Evolutionary conservation across 2,329 filamentous ascomycete genomes (phyloP), one percentile per base, ranked within the genome.

Genomic region (Cordyceps javanica): DNA sequence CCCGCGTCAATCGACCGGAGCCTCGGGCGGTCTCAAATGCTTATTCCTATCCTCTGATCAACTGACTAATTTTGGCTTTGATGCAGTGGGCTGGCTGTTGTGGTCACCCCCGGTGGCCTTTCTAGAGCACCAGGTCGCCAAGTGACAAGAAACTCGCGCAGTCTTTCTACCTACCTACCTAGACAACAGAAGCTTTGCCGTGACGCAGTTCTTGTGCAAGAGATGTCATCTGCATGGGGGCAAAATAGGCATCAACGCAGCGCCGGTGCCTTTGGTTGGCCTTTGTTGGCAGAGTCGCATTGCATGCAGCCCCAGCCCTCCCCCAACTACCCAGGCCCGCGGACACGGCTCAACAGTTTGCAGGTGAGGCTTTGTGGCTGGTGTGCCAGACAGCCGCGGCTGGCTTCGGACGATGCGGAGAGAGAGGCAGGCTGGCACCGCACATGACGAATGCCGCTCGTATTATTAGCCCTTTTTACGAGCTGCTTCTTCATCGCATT

Each of bases 401-500:
- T 53, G 48, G 21, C 32, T 38, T 38, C 28, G 19, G 36, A n/a
- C 19, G 25, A 14, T 23, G 25, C 38, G 26, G 26, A 34, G 46
- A 25, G 11, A 38, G 36, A n/a, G 7, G 38, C 30, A 41, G 6
- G 19, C 36, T n/a, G 36, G 50, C 50, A n/a, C 28, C 49, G 38
- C 38, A 34, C 50, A 53, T 53, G 50, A 42, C 38, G 25, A 32
- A 53, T 32, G n/a, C 50, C 36, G 50, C 38, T 53, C 50, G 50
- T 53, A 53, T 46, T 30, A 19, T 30, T 11, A 7, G 5, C 5
- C 16, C 28, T 19, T 46, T 44, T 30, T 30, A 30, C 44, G 44
- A 46, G 44, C 44, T 46, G 44, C 16, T 64, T 72, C 0, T 74
- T 19, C 25, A 46, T 46, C 44, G n/a, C 5, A n/a, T 39, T 19